Percentiles rank a stretch among this genome's conserved stretches.
These are phyloP conservation scores for Teunomyces panamensis DNA, from an alignment of 805 yeast genomes.

Conservation along the genomic window DNA sequence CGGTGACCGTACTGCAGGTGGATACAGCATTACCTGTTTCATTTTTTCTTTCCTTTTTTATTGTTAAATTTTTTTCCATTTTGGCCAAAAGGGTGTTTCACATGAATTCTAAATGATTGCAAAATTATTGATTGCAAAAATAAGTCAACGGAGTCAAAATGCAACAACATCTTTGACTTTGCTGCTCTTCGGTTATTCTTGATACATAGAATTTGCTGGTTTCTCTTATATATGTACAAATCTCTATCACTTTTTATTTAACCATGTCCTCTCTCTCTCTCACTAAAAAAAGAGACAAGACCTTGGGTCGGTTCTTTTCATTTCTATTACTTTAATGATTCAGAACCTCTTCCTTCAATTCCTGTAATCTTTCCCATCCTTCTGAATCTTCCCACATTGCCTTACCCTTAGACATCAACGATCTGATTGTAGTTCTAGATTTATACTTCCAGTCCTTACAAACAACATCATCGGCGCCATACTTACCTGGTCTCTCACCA, in stretches of 20 bases:
- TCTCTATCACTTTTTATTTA: too few relatives aligned
- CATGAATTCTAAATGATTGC: too few relatives aligned
- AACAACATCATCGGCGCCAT: constrained; percentile 78
- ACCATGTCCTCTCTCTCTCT: too few relatives aligned
- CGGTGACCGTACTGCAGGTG: too few relatives aligned
- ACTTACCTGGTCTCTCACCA: constrained; percentile 80
- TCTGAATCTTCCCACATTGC: constrained; percentile 74
- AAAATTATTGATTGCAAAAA: constrained; percentile 11
- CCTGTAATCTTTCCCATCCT: constrained; percentile 67
- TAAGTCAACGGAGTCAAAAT: neutral
- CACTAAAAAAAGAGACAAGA: too few relatives aligned
- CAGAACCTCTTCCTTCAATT: constrained; percentile 45
- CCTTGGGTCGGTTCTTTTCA: constrained; percentile 9
- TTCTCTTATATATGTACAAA: too few relatives aligned
- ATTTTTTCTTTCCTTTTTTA: neutral
- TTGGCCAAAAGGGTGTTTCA: neutral
- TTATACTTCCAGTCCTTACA: constrained; percentile 92
- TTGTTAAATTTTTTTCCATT: neutral
- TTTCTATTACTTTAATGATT: constrained; percentile 20
- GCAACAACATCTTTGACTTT: too few relatives aligned
- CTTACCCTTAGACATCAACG: constrained; percentile 76
- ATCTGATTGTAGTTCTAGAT: constrained; percentile 67
- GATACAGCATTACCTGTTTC: neutral
- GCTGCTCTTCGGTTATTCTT: too few relatives aligned
- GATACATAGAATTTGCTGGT: too few relatives aligned